Evolutionary conservation across 495 filamentous ascomycete genomes (phyloP), one percentile per base, ranked within the genome.

Genomic region (Penicillium parvum): DNA sequence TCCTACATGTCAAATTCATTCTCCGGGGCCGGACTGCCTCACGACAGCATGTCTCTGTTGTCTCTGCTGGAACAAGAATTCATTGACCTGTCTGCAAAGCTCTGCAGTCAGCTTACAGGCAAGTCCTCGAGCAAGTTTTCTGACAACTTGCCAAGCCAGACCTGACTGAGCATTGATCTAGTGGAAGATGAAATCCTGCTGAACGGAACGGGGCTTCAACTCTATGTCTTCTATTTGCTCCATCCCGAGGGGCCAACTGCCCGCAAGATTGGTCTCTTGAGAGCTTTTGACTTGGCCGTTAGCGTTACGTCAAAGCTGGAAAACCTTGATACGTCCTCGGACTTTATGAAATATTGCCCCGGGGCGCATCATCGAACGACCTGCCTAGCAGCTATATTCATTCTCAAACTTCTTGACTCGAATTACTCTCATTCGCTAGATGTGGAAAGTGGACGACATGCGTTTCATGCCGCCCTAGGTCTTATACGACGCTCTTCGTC

Each of bases 191-290:
- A 49, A 8, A 40, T 47, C 14, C 17, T 50, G 17, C 32, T 47
- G 3, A 38, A 35, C 16, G 23, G 37, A 9, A 22, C 30, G 2
- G 51, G 28, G 10, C 17, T 55, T 3, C 47, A 50, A 18, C 37
- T 55, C n/a, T 50, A 53, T 14, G 46, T 55, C 7, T 55, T 47
- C 16, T 55, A 49, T 15, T 38, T 55, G 4, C 23, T 50, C 14
- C 42, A 50, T 17, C 26, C 18, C 15, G 43, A 40, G 18, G 36
- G 32, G 5, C 32, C 45, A 1, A 2, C 29, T 8, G 3, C 12
- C 33, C 45, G 45, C 33, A 44, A 43, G 22, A 29, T 36, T 10
- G 45, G 40, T 14, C 32, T 49, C 7, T 10, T 53, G 7, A 43
- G 27, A 9, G 50, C 35, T 6, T 53, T 49, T 19, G 25, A 40